Evolutionary conservation across 2,329 filamentous ascomycete species (phyloP).

Genomic region (Clarireedia paspali): DNA sequence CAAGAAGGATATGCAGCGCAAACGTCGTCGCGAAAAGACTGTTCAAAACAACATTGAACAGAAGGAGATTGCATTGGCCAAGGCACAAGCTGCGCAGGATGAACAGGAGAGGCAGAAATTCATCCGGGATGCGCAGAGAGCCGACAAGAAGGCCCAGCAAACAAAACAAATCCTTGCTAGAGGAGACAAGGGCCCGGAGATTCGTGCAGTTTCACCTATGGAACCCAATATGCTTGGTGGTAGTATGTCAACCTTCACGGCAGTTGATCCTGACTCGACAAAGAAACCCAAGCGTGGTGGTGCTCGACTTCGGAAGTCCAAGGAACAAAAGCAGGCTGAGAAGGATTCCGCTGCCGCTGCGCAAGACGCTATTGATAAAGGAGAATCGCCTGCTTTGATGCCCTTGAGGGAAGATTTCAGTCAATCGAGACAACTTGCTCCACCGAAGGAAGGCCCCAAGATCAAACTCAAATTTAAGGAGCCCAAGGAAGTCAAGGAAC

Average conservation of each 20-base stretch:
- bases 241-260: conserved; percentile 73
- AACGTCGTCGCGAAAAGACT: conserved; percentile 89
- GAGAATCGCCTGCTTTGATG: conserved; percentile 58
- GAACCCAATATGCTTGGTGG: conserved; percentile 80
- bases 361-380: conserved; percentile 74
- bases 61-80: conserved; percentile 74
- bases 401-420: conserved; percentile 27
- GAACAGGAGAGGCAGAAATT: conserved; percentile 75
- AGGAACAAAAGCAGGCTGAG: conserved; percentile 74
- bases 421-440: conserved; percentile 27
- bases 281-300: conserved; percentile 43
- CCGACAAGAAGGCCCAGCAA: conserved; percentile 86
- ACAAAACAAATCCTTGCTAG: conserved; percentile 83
- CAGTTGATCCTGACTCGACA: conserved; percentile 40
- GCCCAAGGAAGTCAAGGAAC: conserved; percentile 3
- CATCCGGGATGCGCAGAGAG: conserved; percentile 77
- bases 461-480: conserved; percentile 48
- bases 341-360: conserved; percentile 79
- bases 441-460: conserved; percentile 38
- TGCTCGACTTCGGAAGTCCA: conserved; percentile 81
- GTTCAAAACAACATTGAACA: conserved; percentile 89
- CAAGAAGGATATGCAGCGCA: conserved; percentile 99
- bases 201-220: conserved; percentile 57
- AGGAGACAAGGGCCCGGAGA: conserved; percentile 71
- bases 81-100: conserved; percentile 71